Conservation (phyloP, 148 eudicot genomes). For the Camellia japonica region DNA sequence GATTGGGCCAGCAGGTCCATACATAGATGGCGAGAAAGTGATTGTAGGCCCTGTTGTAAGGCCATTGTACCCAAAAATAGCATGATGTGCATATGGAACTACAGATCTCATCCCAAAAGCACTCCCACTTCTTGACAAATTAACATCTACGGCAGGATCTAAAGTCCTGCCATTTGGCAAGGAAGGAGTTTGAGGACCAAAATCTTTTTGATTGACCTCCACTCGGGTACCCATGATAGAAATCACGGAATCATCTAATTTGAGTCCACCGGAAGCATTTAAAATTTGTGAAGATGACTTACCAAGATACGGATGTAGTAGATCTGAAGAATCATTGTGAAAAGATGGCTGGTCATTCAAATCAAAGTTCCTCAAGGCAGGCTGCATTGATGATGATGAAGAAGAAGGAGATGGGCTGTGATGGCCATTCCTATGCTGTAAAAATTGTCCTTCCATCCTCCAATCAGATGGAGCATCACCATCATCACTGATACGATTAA, state of each 20-base stretch:
- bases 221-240: conserved; percentile 75
- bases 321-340: conserved; percentile 39
- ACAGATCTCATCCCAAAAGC: conserved; percentile 44
- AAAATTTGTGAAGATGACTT: conserved; percentile 40
- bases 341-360: conserved; percentile 67
- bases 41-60: conserved; percentile 46
- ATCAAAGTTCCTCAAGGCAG: conserved; percentile 59
- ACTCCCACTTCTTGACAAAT: conserved; percentile 44
- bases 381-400: conserved; percentile 68
- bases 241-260: conserved; percentile 48
- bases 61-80: conserved; percentile 53
- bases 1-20: conserved; percentile 49
- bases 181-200: conserved; percentile 31
- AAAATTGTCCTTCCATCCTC: conserved; percentile 33
- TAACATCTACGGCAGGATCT: conserved; percentile 47
- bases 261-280: conserved; percentile 29
- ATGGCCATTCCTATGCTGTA: conserved; percentile 31
- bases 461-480: conserved; percentile 49
- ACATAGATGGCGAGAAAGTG: conserved; percentile 42
- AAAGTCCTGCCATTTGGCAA: conserved; percentile 46
- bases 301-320: conserved; percentile 25
- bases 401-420: conserved; percentile 57
- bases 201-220: conserved; percentile 50
- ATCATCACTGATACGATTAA: conserved; percentile 64
- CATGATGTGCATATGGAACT: conserved; percentile 40